phyloP scores from a whole-genome alignment of 2,329 filamentous ascomycete genomes.

The Penicillium sp. region DNA sequence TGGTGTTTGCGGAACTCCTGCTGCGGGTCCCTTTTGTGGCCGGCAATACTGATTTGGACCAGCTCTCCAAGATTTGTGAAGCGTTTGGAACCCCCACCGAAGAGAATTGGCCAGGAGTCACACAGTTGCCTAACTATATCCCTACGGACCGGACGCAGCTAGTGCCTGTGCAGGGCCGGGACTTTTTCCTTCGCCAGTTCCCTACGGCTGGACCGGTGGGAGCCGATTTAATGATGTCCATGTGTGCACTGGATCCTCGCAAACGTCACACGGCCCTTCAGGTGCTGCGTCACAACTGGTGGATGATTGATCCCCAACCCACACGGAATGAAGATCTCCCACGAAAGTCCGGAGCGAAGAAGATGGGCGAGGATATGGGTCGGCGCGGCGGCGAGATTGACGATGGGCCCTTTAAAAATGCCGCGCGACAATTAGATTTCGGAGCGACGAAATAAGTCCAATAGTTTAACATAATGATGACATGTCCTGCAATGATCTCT shows the following conservation, averaged over 20 bases:
- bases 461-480: conserved; percentile 9
- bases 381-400: conserved; percentile 72
- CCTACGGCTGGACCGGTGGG: conserved; percentile 78
- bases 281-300: conserved; percentile 82
- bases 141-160: conserved; percentile 60
- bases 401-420: conserved; percentile 65
- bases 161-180: conserved; percentile 62
- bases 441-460: conserved; percentile 41
- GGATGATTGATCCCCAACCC: conserved; percentile 78
- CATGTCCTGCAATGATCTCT: no score
- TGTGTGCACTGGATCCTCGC: conserved; percentile 82
- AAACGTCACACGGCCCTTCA: conserved; percentile 76
- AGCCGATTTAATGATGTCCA: conserved; percentile 83
- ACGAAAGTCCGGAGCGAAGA: conserved; percentile 70
- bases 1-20: conserved; percentile 89
- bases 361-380: conserved; percentile 80
- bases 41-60: conserved; percentile 81
- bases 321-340: conserved; percentile 81
- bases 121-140: conserved; percentile 77
- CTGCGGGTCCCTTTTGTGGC: conserved; percentile 80
- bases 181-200: conserved; percentile 76
- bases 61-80: conserved; percentile 80
- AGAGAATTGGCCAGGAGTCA: conserved; percentile 92
- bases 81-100: conserved; percentile 89
- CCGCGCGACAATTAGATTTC: conserved; percentile 82